These are phyloP conservation scores for Albifimbria verrucaria DNA, from an alignment of 2,329 filamentous ascomycete genomes.

Conservation along the genomic window DNA sequence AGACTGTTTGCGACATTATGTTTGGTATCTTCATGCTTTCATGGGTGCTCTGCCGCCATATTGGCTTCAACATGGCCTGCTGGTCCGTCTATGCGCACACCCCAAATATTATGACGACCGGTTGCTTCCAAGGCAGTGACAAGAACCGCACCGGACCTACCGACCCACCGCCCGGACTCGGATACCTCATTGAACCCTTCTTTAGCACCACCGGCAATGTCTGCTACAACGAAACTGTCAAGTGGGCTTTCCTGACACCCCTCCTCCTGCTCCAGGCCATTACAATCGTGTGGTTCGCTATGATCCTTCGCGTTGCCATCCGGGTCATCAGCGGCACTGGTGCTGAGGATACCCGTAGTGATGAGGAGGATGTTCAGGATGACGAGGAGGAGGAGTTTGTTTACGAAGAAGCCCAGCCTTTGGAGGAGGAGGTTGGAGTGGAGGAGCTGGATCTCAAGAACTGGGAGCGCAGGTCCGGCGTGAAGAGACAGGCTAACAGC, in stretches of 20 bases:
- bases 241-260: slow-evolving; percentile 72
- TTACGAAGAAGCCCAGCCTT: slow-evolving; percentile 52
- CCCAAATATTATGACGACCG: slow-evolving; percentile 58
- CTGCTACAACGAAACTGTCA: slow-evolving; percentile 74
- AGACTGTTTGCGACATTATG: slow-evolving; percentile 71
- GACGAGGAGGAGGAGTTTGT: slow-evolving; percentile 52
- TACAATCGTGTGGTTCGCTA: slow-evolving; percentile 81
- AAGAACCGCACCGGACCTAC: slow-evolving; percentile 53
- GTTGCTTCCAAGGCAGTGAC: slow-evolving; percentile 66
- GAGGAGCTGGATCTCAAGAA: slow-evolving; percentile 66
- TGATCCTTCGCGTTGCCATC: slow-evolving; percentile 81
- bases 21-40: slow-evolving; percentile 83
- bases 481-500: slow-evolving; percentile 51
- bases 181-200: slow-evolving; percentile 73
- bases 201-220: slow-evolving; percentile 67
- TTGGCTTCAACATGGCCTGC: slow-evolving; percentile 74
- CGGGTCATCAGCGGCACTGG: slow-evolving; percentile 72
- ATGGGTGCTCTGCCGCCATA: slow-evolving; percentile 82
- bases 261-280: slow-evolving; percentile 77
- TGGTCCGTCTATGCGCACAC: slow-evolving; percentile 75
- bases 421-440: slow-evolving; percentile 74
- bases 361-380: slow-evolving; percentile 66
- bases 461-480: slow-evolving; percentile 55
- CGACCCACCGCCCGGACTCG: slow-evolving; percentile 45
- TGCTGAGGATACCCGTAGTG: slow-evolving; percentile 84